phyloP scores from a whole-genome alignment of 805 yeast genomes.

The Martiniozyma abietophila region DNA sequence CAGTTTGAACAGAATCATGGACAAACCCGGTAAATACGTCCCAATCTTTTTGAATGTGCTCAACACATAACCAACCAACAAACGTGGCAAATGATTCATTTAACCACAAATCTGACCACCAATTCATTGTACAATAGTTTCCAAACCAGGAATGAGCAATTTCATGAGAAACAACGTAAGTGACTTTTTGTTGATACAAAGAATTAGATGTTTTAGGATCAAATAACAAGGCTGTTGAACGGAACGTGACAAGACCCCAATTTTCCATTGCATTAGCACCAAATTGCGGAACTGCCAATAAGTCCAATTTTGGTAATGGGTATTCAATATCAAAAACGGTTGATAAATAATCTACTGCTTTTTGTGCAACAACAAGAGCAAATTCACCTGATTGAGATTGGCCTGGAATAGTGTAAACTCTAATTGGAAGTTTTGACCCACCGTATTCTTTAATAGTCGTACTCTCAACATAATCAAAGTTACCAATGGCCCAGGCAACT shows the following conservation, averaged over 20 bases:
- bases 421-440: slow-evolving; percentile 36
- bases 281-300: slow-evolving; percentile 70
- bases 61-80: slow-evolving; percentile 66
- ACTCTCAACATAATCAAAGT: slow-evolving; percentile 44
- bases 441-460: slow-evolving; percentile 32
- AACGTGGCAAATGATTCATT: slow-evolving; percentile 89
- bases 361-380: slow-evolving; percentile 39
- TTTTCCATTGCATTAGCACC: slow-evolving; percentile 89
- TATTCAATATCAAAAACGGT: slow-evolving; percentile 43
- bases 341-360: slow-evolving; percentile 41
- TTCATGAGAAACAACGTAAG: slow-evolving; percentile 79
- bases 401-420: slow-evolving; percentile 46
- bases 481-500: slow-evolving; percentile 51
- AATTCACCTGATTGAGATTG: slow-evolving; percentile 36
- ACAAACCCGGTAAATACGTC: slow-evolving; percentile 55
- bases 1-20: slow-evolving; percentile 40
- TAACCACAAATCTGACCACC: slow-evolving; percentile 92
- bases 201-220: slow-evolving; percentile 38
- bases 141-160: slow-evolving; percentile 92
- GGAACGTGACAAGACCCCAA: slow-evolving; percentile 74
- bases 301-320: slow-evolving; percentile 77
- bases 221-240: slow-evolving; percentile 47
- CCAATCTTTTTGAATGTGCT: slow-evolving; percentile 72
- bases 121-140: slow-evolving; percentile 79
- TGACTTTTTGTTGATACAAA: slow-evolving; percentile 56